A percentile compares a stretch with the other conserved stretches of the same genome.
These are phyloP conservation scores for Neoscytalidium dimidiatum DNA, from an alignment of 2,329 filamentous ascomycete genomes.

Conservation along the genomic window DNA sequence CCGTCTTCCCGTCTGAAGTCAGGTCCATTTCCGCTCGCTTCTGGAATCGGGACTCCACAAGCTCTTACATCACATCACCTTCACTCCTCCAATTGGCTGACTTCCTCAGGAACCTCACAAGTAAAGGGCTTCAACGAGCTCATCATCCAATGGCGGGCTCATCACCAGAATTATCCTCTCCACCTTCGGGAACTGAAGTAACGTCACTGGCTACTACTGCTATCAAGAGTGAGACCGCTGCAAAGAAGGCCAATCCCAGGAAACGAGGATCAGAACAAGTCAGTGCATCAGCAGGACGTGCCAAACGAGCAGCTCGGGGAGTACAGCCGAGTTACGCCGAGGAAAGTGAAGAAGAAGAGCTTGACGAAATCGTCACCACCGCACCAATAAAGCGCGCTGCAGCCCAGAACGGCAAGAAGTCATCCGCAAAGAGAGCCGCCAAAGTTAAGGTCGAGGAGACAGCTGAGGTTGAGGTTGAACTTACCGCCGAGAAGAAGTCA, in stretches of 20 bases:
- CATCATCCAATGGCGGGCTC: background rate
- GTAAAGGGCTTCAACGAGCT: background rate
- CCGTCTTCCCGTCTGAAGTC: background rate
- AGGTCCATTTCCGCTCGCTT: too few species aligned
- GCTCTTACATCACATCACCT: background rate
- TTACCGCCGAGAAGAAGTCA: slow-evolving; percentile 14
- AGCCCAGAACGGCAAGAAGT: slow-evolving; percentile 21
- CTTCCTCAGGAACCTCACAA: too few species aligned
- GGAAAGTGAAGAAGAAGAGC: slow-evolving; percentile 9
- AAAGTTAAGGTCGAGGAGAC: slow-evolving; percentile 21
- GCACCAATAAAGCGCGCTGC: background rate
- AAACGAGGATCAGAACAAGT: background rate
- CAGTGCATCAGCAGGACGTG: background rate
- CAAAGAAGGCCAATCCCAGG: background rate
- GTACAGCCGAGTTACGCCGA: slow-evolving; percentile 11
- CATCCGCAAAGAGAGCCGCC: slow-evolving; percentile 24
- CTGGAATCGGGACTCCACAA: background rate
- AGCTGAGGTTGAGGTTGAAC: slow-evolving; percentile 21
- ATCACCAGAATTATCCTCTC: slow-evolving; percentile 3
- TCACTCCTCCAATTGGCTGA: background rate
- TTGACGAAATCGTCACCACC: background rate
- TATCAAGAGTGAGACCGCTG: background rate
- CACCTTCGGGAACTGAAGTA: background rate
- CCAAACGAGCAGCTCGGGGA: slow-evolving; percentile 12
- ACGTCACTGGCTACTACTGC: background rate